These are phyloP conservation scores for Saccharum officinarum DNA, from an alignment of 176 grass and related monocot genomes.

Conservation along the genomic window DNA sequence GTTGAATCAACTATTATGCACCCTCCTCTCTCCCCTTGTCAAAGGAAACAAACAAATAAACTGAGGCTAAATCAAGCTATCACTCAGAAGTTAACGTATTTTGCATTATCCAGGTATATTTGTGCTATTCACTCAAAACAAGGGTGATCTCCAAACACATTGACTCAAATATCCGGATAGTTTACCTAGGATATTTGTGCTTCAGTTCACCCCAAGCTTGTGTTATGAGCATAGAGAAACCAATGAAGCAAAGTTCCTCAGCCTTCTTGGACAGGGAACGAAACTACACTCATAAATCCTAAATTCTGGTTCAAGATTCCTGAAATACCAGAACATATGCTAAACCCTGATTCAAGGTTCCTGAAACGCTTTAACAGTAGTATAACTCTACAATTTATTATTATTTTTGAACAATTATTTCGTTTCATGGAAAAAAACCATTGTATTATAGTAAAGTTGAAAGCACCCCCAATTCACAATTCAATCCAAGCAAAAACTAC, in stretches of 20 bases:
- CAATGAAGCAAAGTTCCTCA: neutral
- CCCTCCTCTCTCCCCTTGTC: slow-evolving; percentile 84
- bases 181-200: neutral
- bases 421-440: neutral
- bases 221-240: neutral
- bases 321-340: neutral
- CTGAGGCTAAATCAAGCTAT: neutral
- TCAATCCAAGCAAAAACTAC: neutral
- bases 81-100: neutral
- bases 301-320: neutral
- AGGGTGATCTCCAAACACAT: neutral
- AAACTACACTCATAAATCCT: neutral
- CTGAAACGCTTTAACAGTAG: neutral
- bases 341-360: neutral
- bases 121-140: neutral
- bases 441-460: neutral
- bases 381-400: neutral
- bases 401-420: neutral
- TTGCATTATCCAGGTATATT: neutral
- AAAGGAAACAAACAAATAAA: slow-evolving; percentile 29
- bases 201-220: neutral
- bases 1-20: slow-evolving; percentile 96
- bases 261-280: neutral
- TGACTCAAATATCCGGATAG: neutral
- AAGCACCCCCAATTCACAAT: neutral